Evolutionary conservation across 2,329 filamentous ascomycete species (phyloP).

Genomic region (Alternaria gansuensis): DNA sequence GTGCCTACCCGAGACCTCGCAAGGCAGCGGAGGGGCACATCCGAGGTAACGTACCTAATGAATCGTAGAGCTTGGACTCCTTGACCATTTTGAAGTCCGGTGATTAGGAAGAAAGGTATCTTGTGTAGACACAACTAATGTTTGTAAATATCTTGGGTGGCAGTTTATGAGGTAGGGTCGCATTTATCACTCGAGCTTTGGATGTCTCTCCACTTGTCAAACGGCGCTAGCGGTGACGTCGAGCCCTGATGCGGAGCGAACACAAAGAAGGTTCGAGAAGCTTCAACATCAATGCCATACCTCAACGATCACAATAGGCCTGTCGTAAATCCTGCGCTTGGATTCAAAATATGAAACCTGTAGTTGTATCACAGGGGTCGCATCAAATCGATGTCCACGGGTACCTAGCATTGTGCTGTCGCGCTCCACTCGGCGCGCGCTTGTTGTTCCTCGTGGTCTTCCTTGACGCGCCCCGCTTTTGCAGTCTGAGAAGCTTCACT

Average conservation of each 20-base stretch:
- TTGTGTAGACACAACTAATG: slow-evolving; percentile 25
- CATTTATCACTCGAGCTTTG: slow-evolving; percentile 40
- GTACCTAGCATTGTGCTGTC: slow-evolving; percentile 9
- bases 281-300: slow-evolving; percentile 32
- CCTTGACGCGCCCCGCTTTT: slow-evolving; percentile 4
- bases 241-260: slow-evolving; percentile 22
- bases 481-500: not conserved
- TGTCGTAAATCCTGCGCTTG: not conserved
- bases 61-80: slow-evolving; percentile 95
- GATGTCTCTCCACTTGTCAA: slow-evolving; percentile 43
- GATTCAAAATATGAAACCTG: slow-evolving; percentile 4
- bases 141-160: slow-evolving; percentile 28
- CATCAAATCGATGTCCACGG: slow-evolving; percentile 1
- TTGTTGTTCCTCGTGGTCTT: slow-evolving; percentile 6
- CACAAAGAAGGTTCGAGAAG: slow-evolving; percentile 51
- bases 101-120: slow-evolving; percentile 22
- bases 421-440: slow-evolving; percentile 2
- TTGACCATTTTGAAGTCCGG: slow-evolving; percentile 75
- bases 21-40: slow-evolving; percentile 36
- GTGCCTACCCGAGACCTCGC: slow-evolving; percentile 20
- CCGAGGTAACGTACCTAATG: slow-evolving; percentile 62
- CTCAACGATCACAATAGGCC: slow-evolving; percentile 5
- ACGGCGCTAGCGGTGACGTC: slow-evolving; percentile 35
- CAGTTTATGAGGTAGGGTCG: slow-evolving; percentile 33
- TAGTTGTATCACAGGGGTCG: not conserved